These are phyloP conservation scores for Royoungia palumana DNA, from an alignment of 768 basidiomycete genomes.

Conservation along the genomic window DNA sequence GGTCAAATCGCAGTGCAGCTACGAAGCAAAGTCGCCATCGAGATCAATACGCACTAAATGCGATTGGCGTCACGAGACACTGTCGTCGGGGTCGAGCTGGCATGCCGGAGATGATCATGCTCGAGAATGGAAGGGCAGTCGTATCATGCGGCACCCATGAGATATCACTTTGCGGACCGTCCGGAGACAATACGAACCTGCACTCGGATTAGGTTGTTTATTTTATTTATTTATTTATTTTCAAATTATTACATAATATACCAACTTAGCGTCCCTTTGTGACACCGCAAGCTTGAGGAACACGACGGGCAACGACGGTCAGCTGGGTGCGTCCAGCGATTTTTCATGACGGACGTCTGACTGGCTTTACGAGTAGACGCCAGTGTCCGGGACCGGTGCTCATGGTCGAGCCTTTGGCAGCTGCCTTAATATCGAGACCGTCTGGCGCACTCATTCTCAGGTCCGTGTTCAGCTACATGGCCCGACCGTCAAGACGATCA, in stretches of 20 bases:
- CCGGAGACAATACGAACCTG: no score
- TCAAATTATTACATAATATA: conserved; percentile 20
- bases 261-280: neutral
- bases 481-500: conserved; percentile 28
- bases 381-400: conserved; percentile 26
- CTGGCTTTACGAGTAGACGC: neutral
- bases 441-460: conserved; percentile 26
- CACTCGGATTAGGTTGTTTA: no score
- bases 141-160: conserved; percentile 7
- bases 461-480: conserved; percentile 29
- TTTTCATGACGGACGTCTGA: neutral
- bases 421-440: conserved; percentile 44
- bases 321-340: conserved; percentile 11
- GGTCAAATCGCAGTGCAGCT: neutral
- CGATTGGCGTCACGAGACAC: neutral
- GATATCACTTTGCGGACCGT: conserved; percentile 2
- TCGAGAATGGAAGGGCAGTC: conserved; percentile 1
- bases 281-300: neutral
- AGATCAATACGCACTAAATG: conserved; percentile 7
- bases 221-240: conserved; percentile 4
- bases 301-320: conserved; percentile 2
- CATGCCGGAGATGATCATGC: conserved; percentile 7
- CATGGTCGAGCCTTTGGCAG: conserved; percentile 66
- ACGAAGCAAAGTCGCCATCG: conserved; percentile 14
- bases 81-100: neutral